Percentiles rank a stretch among this genome's conserved stretches.
Evolutionary conservation across 108 stramenopile species (phyloP).

Genomic region (Aurantiochytrium sp.): DNA sequence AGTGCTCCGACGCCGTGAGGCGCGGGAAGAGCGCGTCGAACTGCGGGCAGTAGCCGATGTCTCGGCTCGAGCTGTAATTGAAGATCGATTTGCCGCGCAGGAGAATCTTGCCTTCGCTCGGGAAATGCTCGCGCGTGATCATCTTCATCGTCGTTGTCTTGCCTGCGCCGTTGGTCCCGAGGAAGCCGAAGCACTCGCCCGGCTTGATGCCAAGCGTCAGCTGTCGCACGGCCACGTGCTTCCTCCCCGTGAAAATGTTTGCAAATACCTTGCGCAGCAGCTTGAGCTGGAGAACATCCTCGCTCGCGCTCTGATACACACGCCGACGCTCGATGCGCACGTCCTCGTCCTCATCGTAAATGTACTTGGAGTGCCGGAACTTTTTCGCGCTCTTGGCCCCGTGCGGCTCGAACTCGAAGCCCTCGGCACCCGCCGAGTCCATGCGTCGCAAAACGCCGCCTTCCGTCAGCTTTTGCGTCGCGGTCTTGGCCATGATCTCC

Average conservation of each 20-base stretch:
- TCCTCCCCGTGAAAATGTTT: neutral
- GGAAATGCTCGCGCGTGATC: neutral
- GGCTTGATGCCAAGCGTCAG: slow-evolving; percentile 23
- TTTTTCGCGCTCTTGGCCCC: neutral
- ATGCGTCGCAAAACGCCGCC: neutral
- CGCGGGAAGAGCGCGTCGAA: slow-evolving; percentile 75
- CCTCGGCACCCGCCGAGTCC: neutral
- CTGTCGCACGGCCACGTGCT: slow-evolving; percentile 19
- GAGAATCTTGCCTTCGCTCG: neutral
- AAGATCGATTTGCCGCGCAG: neutral
- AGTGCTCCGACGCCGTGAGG: slow-evolving; percentile 74
- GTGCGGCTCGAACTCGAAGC: neutral
- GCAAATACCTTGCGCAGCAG: neutral
- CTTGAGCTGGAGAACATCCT: neutral
- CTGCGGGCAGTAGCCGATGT: slow-evolving; percentile 57
- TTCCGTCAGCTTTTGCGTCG: neutral
- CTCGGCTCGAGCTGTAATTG: slow-evolving; percentile 29
- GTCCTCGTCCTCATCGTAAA: slow-evolving; percentile 25
- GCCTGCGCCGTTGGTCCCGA: slow-evolving; percentile 76
- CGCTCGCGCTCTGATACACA: neutral
- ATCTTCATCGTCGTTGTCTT: slow-evolving; percentile 40
- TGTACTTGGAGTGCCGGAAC: neutral
- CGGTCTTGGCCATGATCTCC: neutral
- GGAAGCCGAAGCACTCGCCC: slow-evolving; percentile 43
- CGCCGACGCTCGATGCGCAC: neutral